Evolutionary conservation across 164 flowering plant genomes (phyloP), one percentile per base, ranked within the genome.

Genomic region (Tetracentron sinense): DNA sequence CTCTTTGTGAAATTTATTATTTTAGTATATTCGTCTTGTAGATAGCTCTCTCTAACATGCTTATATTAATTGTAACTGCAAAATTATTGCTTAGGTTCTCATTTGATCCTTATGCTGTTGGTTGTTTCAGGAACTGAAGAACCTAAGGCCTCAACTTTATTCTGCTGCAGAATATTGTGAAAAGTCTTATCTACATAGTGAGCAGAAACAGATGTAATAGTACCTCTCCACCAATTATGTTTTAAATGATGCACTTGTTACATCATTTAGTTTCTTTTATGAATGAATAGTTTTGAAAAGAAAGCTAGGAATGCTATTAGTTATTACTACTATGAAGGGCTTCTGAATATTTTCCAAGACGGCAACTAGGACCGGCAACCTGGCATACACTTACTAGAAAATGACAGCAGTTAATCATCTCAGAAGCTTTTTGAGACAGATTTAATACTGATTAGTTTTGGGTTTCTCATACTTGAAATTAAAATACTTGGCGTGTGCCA

Each of bases 111-210:
- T 49, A 30, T 29, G 27, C 23, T 47, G 14, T 1, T 60, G 22
- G 20, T 17, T 31, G 19, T 68, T 61, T 29, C 83, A 81, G 85
- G 85, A 81, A 66, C 78, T 81, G 31, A 81, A 79, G 67, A 77
- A 77, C 75, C 73, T 81, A 23, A 73, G 83, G 72, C 85, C 83
- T 64, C 85, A 81, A 54, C 81, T 81, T 19, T 79, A 81, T 70
- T 81, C 85, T 28, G 85, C 85, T 46, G 82, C 82, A 12, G 82
- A 81, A 29, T 81, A 81, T 63, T 81, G 85, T 73, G 85, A 81
- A 42, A 81, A 77, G 61, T 76, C 82, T 47, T 81, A 79, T 63
- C 79, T 79, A 26, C 70, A 75, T 44, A 79, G 81, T 53, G 83
- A 81, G 75, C 81, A 79, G 67, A 81, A 79, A 50, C 81, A 81